Percentiles rank a stretch among this genome's conserved stretches.
phyloP scores from a whole-genome alignment of 1,284 basidiomycete species.

The Cryptococcus maquisensis region DNA sequence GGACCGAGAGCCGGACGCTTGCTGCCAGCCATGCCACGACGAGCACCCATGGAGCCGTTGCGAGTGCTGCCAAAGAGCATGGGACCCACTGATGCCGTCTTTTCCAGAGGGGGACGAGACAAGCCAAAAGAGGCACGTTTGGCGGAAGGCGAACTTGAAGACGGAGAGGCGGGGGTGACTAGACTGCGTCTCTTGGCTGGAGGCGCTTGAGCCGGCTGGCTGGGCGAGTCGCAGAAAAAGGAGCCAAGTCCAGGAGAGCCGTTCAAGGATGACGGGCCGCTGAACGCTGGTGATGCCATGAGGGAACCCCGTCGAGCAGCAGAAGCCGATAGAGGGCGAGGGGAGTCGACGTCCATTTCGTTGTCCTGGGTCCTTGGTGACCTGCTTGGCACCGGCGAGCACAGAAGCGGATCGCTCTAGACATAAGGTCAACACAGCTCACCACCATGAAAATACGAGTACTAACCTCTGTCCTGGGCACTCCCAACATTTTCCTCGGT shows the following conservation, averaged over 20 bases:
- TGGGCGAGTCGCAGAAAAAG: slow-evolving; percentile 46
- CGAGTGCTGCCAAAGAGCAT: slow-evolving; percentile 32
- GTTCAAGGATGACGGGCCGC: slow-evolving; percentile 18
- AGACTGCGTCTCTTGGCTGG: slow-evolving; percentile 34
- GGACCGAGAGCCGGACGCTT: slow-evolving; percentile 32
- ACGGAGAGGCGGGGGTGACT: slow-evolving; percentile 37
- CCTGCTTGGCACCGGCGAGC: slow-evolving; percentile 5
- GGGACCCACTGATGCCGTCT: slow-evolving; percentile 32
- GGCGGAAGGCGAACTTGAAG: slow-evolving; percentile 42
- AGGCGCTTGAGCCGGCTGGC: slow-evolving; percentile 21
- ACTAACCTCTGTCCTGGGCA: slow-evolving; percentile 36
- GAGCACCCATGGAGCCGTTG: slow-evolving; percentile 20
- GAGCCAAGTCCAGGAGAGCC: slow-evolving; percentile 42
- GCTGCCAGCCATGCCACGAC: slow-evolving; percentile 20
- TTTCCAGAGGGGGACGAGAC: slow-evolving; percentile 25
- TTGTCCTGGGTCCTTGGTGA: neutral
- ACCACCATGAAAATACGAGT: neutral
- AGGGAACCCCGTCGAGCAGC: slow-evolving; percentile 15
- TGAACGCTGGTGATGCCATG: slow-evolving; percentile 19
- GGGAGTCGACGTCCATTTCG: slow-evolving; percentile 45
- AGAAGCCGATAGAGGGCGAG: slow-evolving; percentile 9
- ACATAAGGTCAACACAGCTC: slow-evolving; percentile 13
- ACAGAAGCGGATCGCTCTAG: slow-evolving; percentile 4
- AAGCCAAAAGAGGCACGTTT: slow-evolving; percentile 32
- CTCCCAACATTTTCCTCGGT: slow-evolving; percentile 21